phyloP scores from a whole-genome alignment of 208 protist species.

The Acanthamoeba culbertsoni region DNA sequence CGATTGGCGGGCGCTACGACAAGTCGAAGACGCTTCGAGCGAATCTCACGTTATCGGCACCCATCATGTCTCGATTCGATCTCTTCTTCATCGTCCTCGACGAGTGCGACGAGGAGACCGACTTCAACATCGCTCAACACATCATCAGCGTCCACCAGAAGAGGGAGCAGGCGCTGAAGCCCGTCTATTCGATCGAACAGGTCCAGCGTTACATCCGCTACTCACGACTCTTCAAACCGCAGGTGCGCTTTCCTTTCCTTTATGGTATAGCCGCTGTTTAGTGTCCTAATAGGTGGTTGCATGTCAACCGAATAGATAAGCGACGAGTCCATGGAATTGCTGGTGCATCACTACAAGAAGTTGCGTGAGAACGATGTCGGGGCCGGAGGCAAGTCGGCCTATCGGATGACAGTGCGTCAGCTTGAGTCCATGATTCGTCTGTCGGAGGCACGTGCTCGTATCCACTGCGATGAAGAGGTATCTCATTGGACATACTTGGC shows the following conservation, averaged over 20 bases:
- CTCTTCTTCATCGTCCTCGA: constrained; percentile 99
- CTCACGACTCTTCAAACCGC: constrained; percentile 90
- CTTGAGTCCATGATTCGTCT: constrained; percentile 99
- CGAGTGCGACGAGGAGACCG: constrained; percentile 93
- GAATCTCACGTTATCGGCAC: constrained; percentile 80
- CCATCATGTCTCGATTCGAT: constrained; percentile 99
- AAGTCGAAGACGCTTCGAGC: constrained; percentile 87
- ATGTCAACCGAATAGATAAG: constrained; percentile 72
- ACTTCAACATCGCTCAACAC: constrained; percentile 93
- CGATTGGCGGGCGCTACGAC: constrained; percentile 96
- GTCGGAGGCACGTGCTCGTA: constrained; percentile 96
- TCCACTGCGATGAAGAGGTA: constrained; percentile 93
- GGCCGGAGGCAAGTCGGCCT: constrained; percentile 78
- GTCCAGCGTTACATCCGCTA: constrained; percentile 91
- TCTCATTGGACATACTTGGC: too few relatives aligned
- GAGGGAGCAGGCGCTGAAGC: constrained; percentile 64
- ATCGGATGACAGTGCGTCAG: constrained; percentile 98
- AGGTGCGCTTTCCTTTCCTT: constrained; percentile 45
- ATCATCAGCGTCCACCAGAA: constrained; percentile 68
- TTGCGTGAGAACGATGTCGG: constrained; percentile 92
- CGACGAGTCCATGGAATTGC: constrained; percentile 86
- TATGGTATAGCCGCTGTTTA: background rate
- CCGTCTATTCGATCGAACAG: constrained; percentile 52
- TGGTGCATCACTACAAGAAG: constrained; percentile 90
- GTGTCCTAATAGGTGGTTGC: background rate